Evolutionary conservation across 345 rosid genomes (phyloP).

Genomic region (Corymbia maculata): DNA sequence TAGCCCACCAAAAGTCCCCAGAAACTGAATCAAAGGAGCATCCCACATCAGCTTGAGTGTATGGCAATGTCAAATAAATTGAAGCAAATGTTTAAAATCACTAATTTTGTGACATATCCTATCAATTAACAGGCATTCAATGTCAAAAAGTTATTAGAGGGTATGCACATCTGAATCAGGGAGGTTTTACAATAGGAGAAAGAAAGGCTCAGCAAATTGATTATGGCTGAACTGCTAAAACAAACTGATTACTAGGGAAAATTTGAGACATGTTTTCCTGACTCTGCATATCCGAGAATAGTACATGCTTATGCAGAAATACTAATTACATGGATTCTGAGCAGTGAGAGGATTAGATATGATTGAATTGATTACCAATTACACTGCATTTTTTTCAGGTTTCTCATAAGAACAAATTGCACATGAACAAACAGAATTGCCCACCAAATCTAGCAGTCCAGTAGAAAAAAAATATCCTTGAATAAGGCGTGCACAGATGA

Average conservation of each 20-base stretch:
- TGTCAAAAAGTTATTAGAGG: background rate
- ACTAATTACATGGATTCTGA: background rate
- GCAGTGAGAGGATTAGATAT: background rate
- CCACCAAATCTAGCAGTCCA: background rate
- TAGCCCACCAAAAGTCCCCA: conserved; percentile 81
- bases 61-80: background rate
- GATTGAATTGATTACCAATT: background rate
- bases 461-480: background rate
- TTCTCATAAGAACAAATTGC: background rate
- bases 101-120: background rate
- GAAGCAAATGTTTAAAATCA: background rate
- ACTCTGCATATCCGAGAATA: background rate
- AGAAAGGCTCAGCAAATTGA: background rate
- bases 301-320: background rate
- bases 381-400: background rate
- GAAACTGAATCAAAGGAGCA: conserved; percentile 30
- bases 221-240: background rate
- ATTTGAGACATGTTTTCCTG: background rate
- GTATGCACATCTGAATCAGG: background rate
- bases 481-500: background rate
- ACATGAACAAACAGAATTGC: background rate
- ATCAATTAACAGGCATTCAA: background rate
- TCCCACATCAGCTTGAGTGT: background rate
- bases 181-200: background rate
- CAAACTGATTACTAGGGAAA: background rate